phyloP scores from a whole-genome alignment of 352 stramenopile species.

The Phytophthora ohioensis region DNA sequence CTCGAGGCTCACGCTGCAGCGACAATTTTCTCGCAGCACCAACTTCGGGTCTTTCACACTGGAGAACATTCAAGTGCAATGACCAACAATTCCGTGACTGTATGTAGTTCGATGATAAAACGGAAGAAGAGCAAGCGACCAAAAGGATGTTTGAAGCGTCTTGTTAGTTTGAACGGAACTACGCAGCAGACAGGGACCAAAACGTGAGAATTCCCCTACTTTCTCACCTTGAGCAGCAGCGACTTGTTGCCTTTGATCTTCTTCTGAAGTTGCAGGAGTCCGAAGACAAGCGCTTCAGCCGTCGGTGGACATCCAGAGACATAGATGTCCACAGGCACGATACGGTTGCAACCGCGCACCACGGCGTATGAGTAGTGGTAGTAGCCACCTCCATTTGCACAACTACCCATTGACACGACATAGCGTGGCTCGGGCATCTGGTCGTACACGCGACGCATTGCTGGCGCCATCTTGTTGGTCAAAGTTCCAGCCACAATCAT shows the following conservation, averaged over 20 bases:
- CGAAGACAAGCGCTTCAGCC: conserved; percentile 97
- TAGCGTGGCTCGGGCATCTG: not conserved
- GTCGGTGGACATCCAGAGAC: conserved; percentile 97
- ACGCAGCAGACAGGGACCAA: not conserved
- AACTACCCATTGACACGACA: not conserved
- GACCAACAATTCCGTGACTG: no score
- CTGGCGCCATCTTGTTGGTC: not conserved
- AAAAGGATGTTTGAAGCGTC: conserved; percentile 12
- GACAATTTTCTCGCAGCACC: not conserved
- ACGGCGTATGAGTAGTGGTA: conserved; percentile 96
- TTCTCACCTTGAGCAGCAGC: conserved; percentile 93
- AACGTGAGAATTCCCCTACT: conserved; percentile 53
- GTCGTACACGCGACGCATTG: not conserved
- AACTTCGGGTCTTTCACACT: not conserved
- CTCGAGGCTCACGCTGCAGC: conserved; percentile 10
- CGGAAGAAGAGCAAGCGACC: conserved; percentile 11
- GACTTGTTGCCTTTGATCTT: conserved; percentile 98
- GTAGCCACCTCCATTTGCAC: conserved; percentile 35
- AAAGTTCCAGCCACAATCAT: not conserved
- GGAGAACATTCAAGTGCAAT: not conserved
- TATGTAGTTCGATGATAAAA: not conserved
- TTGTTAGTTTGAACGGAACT: not conserved
- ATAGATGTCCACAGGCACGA: conserved; percentile 98
- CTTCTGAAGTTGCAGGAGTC: conserved; percentile 97
- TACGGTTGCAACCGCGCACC: conserved; percentile 95